These are phyloP conservation scores for Penicillium frequentans DNA, from an alignment of 2,329 filamentous ascomycete species.

Conservation along the genomic window DNA sequence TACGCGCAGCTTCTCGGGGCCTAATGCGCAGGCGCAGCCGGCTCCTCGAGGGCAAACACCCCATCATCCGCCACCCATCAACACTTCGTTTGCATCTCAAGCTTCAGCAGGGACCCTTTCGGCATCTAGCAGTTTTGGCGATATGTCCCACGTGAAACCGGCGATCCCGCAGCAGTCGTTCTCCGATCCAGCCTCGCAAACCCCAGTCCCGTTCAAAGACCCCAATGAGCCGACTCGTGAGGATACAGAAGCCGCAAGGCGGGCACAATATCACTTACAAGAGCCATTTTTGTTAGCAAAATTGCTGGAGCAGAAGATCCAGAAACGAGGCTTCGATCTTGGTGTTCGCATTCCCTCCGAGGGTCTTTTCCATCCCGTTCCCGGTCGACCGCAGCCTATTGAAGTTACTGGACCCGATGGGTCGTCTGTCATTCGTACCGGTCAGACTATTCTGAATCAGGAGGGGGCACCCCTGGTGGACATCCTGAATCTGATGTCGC, in stretches of 20 bases:
- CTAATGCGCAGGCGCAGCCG: conserved; percentile 37
- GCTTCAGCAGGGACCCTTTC: conserved; percentile 44
- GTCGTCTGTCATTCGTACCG: conserved; percentile 61
- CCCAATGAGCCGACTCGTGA: conserved; percentile 63
- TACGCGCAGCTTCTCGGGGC: conserved; percentile 55
- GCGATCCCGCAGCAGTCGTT: conserved; percentile 59
- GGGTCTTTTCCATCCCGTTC: conserved; percentile 50
- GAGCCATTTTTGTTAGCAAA: conserved; percentile 72
- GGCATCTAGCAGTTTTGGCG: conserved; percentile 51
- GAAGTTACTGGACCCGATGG: conserved; percentile 62
- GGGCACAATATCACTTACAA: conserved; percentile 68
- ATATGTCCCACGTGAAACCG: conserved; percentile 52
- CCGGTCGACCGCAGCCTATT: conserved; percentile 44
- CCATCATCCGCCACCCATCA: conserved; percentile 51
- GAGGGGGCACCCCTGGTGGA: conserved; percentile 69
- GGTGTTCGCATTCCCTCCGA: conserved; percentile 61
- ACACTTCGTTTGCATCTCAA: conserved; percentile 41
- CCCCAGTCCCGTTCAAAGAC: conserved; percentile 63
- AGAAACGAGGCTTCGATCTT: conserved; percentile 58
- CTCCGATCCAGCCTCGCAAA: conserved; percentile 67
- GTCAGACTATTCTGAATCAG: conserved; percentile 72
- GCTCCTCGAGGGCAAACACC: conserved; percentile 41
- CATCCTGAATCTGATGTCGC: conserved; percentile 76
- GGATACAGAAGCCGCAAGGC: conserved; percentile 62
- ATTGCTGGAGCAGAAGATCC: conserved; percentile 54